phyloP scores from a whole-genome alignment of 2,329 filamentous ascomycete genomes.

The Paramyrothecium sp. region DNA sequence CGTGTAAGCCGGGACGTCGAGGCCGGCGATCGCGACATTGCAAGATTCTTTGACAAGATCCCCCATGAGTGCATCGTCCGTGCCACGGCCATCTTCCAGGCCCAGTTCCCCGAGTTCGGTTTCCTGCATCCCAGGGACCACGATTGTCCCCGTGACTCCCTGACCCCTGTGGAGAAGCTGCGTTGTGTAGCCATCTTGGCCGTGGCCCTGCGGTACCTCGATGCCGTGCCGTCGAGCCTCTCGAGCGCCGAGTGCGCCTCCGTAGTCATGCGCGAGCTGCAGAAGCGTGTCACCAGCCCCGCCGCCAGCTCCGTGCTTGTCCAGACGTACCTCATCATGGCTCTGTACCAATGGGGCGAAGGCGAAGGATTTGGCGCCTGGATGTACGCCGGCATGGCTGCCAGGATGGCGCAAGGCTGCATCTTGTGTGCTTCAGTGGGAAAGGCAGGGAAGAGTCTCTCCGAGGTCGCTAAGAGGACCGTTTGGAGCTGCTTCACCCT shows the following conservation, averaged over 20 bases:
- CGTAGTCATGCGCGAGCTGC: conserved; percentile 9
- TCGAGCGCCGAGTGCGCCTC: background rate
- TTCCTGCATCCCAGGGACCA: conserved; percentile 21
- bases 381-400: conserved; percentile 22
- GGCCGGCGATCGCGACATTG: conserved; percentile 4
- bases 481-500: conserved; percentile 21
- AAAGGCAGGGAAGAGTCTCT: conserved; percentile 11
- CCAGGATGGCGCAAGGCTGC: conserved; percentile 19
- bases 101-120: conserved; percentile 20
- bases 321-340: conserved; percentile 16
- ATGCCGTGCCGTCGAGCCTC: background rate
- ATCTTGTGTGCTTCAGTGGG: conserved; percentile 12
- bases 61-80: conserved; percentile 5
- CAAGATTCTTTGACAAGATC: conserved; percentile 5
- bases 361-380: conserved; percentile 22
- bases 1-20: background rate
- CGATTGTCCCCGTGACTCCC: conserved; percentile 10
- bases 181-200: conserved; percentile 13
- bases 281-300: conserved; percentile 11
- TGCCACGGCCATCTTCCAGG: conserved; percentile 12
- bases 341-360: conserved; percentile 20
- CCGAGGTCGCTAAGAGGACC: conserved; percentile 17
- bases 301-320: conserved; percentile 13
- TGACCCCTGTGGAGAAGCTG: conserved; percentile 9
- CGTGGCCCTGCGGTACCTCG: conserved; percentile 13